Base-by-base conservation (phyloP, 1,284 basidiomycete genomes). In the Ceratobasidium sp. region DNA sequence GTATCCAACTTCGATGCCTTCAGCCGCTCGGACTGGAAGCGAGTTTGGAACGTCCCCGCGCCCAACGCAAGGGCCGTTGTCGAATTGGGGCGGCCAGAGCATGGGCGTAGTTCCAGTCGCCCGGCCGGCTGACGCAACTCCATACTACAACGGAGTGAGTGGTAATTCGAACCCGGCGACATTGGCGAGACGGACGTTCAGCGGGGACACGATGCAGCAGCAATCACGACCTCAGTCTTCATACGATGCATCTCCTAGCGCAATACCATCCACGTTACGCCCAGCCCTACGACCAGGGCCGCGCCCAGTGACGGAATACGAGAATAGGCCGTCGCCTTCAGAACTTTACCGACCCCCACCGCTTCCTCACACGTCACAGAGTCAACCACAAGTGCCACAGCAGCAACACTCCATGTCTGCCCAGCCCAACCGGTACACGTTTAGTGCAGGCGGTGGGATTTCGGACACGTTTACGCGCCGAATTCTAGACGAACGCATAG, bases 31-130 rank as follows among this genome's bases (percentile, higher is more conserved):
- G 18, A n/a, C 18, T 33, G 14, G 40, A 23, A 25, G 51, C 36
- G 64, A 69, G 64, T 69, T 69, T 46, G 51, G 64, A 33, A 69
- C 64, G 49, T 69, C 64, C 9, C 64, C 64, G 14, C 16, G 64
- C 12, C 64, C 64, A n/a, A 33, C 63, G 11, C 58, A 60, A 28
- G 51, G 23, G 2, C 53, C 49, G 51, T 25, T 69, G 18, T 18
- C 64, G 5, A 69, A n/a, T n/a, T 58, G 53, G 64, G 38, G 40
- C 25, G 25, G 49, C 38, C 53, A 69, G 36, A 56, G 28, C 21
- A 69, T 69, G 64, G 36, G 5, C 9, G 51, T 18, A 2, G 14
- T 40, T 12, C 30, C 30, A n/a, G 6, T 60, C 58, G 51, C 36
- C 36, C 42, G 64, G 2, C 64, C 49, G 33, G 21, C 21, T 21